Evolutionary conservation across 768 basidiomycete species (phyloP).

Genomic region (Suillus paluster): DNA sequence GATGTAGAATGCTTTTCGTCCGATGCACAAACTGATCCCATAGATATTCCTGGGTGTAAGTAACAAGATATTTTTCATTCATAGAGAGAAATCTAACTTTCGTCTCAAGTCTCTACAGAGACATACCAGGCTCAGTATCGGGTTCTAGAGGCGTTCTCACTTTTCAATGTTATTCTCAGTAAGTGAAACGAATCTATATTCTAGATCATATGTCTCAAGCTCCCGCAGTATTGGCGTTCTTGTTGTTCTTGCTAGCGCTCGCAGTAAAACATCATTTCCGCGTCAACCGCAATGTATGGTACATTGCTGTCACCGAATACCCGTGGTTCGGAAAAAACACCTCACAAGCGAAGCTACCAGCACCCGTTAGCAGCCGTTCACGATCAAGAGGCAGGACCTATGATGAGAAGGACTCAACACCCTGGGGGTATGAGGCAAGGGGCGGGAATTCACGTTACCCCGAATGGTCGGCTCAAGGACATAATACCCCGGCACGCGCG

Average conservation of each 20-base stretch:
- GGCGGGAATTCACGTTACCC: constrained; percentile 26
- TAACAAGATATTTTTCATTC: constrained; percentile 16
- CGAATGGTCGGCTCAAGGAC: constrained; percentile 22
- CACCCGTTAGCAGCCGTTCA: constrained; percentile 43
- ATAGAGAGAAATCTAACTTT: neutral
- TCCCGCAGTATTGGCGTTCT: constrained; percentile 52
- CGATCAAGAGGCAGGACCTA: constrained; percentile 37
- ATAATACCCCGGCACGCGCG: constrained; percentile 29
- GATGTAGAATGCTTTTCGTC: constrained; percentile 84
- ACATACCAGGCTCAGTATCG: constrained; percentile 90
- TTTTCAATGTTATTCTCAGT: constrained; percentile 78
- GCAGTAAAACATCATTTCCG: constrained; percentile 46
- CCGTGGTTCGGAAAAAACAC: constrained; percentile 66
- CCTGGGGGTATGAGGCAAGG: constrained; percentile 18
- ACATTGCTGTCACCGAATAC: constrained; percentile 68
- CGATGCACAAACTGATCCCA: constrained; percentile 50
- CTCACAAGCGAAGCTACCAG: constrained; percentile 43
- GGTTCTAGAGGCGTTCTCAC: constrained; percentile 78
- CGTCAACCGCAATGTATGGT: constrained; percentile 62
- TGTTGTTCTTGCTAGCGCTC: constrained; percentile 49
- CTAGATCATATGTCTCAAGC: constrained; percentile 13
- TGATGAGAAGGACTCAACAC: constrained; percentile 29
- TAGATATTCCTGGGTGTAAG: constrained; percentile 71
- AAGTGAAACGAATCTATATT: constrained; percentile 29
- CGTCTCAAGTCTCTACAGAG: constrained; percentile 70